These are phyloP conservation scores for Euphrasia confusa DNA, from an alignment of 257 asterid species.

Conservation along the genomic window DNA sequence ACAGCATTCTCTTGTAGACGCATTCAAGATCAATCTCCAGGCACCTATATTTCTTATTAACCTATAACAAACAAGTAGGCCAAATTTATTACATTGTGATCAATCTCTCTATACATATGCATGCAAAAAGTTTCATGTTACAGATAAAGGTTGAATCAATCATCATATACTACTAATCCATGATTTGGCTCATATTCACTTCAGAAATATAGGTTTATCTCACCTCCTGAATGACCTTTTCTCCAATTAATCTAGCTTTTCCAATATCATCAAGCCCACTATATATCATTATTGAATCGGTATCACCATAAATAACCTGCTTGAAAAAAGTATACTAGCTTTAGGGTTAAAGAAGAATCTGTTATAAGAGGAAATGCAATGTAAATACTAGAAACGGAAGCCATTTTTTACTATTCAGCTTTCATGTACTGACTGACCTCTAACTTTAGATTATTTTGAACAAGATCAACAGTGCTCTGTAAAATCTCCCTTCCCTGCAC, in stretches of 20 bases:
- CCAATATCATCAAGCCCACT: constrained; percentile 89
- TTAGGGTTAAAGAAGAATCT: constrained; percentile 24
- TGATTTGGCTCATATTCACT: constrained; percentile 16
- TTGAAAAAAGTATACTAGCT: constrained; percentile 20
- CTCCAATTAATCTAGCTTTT: constrained; percentile 77
- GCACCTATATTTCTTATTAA: constrained; percentile 88
- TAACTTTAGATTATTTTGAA: constrained; percentile 66
- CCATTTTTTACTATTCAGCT: neutral
- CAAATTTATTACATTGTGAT: constrained; percentile 14
- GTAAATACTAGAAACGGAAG: constrained; percentile 20
- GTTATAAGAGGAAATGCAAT: constrained; percentile 19
- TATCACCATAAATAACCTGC: constrained; percentile 98
- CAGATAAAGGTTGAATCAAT: constrained; percentile 13
- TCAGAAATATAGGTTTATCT: constrained; percentile 23
- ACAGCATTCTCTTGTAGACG: constrained; percentile 89
- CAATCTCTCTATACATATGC: neutral
- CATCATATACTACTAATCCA: neutral
- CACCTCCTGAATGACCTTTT: constrained; percentile 91
- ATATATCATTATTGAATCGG: constrained; percentile 95
- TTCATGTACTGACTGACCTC: constrained; percentile 62
- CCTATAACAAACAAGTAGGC: constrained; percentile 42
- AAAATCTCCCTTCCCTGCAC: constrained; percentile 91
- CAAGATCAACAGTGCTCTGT: constrained; percentile 94
- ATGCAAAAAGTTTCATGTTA: neutral
- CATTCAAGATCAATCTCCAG: constrained; percentile 99